These are phyloP conservation scores for Mortierella antarctica DNA, from an alignment of 192 early-diverging fungal species.

Conservation along the genomic window DNA sequence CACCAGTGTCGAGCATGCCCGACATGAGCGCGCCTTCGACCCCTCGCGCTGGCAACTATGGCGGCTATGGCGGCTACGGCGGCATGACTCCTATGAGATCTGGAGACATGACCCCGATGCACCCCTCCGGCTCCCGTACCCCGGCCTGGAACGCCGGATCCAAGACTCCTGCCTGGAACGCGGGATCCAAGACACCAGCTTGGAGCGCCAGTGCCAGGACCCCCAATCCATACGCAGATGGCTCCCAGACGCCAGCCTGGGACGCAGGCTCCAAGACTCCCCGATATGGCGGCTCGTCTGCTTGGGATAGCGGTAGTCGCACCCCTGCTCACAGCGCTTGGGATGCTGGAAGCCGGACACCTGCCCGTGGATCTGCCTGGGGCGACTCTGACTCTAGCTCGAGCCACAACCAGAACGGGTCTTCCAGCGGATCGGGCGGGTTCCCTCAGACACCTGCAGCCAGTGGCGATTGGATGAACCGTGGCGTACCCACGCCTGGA, in stretches of 20 bases:
- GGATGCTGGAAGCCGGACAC: conserved; percentile 65
- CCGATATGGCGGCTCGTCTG: conserved; percentile 56
- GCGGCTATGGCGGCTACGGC: conserved; percentile 63
- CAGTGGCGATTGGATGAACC: conserved; percentile 48
- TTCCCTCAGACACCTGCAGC: conserved; percentile 55
- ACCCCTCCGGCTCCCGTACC: conserved; percentile 60
- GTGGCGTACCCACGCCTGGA: conserved; percentile 41
- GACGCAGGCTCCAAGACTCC: conserved; percentile 65
- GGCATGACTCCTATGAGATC: conserved; percentile 60
- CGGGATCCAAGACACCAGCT: conserved; percentile 65
- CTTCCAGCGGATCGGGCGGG: conserved; percentile 14
- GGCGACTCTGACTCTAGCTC: conserved; percentile 41
- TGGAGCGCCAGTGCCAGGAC: conserved; percentile 56
- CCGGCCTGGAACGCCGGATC: conserved; percentile 77
- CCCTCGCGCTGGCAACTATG: conserved; percentile 67
- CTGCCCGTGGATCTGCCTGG: conserved; percentile 50
- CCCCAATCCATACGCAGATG: conserved; percentile 61
- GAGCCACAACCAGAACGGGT: conserved; percentile 16
- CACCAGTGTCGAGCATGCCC: conserved; percentile 56
- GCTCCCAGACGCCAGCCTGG: conserved; percentile 65
- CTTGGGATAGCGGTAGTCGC: conserved; percentile 53
- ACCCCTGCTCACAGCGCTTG: conserved; percentile 66
- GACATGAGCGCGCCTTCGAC: conserved; percentile 59
- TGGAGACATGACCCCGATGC: conserved; percentile 48
- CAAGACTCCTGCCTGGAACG: conserved; percentile 66